phyloP scores from a whole-genome alignment of 768 basidiomycete genomes.

The Phylloporus sp. region DNA sequence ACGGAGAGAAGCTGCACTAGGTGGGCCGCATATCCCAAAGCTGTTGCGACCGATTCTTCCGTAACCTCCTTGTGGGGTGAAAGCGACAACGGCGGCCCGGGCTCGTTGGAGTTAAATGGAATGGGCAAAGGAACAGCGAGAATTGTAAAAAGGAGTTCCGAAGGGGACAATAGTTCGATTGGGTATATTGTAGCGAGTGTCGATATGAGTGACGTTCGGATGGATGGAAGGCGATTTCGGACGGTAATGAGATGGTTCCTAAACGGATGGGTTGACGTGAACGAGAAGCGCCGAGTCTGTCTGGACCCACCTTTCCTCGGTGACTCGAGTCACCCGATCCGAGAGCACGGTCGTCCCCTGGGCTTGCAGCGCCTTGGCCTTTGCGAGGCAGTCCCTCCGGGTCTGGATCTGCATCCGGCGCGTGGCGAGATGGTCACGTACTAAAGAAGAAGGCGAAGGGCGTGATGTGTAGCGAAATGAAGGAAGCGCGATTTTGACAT shows the following conservation, averaged over 20 bases:
- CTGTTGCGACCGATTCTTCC: conserved; percentile 84
- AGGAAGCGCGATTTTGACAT: conserved; percentile 25
- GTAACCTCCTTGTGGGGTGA: conserved; percentile 64
- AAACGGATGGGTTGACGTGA: conserved; percentile 14
- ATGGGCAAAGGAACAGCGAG: conserved; percentile 88
- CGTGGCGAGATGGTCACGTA: conserved; percentile 38
- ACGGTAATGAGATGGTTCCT: conserved; percentile 49
- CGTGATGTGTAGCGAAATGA: conserved; percentile 16
- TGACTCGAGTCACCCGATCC: conserved; percentile 31
- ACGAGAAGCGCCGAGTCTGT: conserved; percentile 1
- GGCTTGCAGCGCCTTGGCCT: conserved; percentile 39
- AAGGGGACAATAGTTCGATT: conserved; percentile 78
- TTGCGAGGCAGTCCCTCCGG: conserved; percentile 43
- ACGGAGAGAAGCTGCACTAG: conserved; percentile 76
- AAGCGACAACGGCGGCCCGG: conserved; percentile 75
- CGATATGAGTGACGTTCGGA: conserved; percentile 61
- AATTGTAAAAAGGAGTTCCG: conserved; percentile 87
- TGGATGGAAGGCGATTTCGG: conserved; percentile 44
- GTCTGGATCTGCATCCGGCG: conserved; percentile 41
- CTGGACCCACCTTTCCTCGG: conserved; percentile 36
- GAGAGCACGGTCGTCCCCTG: conserved; percentile 26
- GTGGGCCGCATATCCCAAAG: conserved; percentile 87
- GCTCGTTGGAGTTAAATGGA: conserved; percentile 64
- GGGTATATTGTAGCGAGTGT: conserved; percentile 78
- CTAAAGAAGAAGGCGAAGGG: conserved; percentile 28